phyloP scores from a whole-genome alignment of 2,329 filamentous ascomycete genomes.

The Hansfordia pulvinata region DNA sequence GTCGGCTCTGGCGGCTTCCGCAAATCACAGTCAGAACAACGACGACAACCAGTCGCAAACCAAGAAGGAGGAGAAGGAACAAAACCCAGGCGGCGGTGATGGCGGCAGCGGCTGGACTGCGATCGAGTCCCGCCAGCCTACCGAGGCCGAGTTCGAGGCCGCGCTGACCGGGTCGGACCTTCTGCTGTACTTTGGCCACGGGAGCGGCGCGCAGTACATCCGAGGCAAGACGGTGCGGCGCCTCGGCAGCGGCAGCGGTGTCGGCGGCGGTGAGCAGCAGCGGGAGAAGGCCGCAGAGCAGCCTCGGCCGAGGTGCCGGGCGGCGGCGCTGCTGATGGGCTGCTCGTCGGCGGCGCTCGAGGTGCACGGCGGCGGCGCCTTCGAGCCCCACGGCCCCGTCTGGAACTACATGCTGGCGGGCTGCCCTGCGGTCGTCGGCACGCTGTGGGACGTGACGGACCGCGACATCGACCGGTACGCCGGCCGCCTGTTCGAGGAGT shows the following conservation, averaged over 20 bases:
- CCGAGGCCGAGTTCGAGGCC: slow-evolving; percentile 62
- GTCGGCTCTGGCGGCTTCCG: slow-evolving; percentile 45
- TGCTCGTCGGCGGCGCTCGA: slow-evolving; percentile 76
- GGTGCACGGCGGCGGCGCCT: slow-evolving; percentile 73
- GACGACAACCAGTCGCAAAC: slow-evolving; percentile 36
- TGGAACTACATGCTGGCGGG: slow-evolving; percentile 87
- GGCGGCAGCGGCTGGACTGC: slow-evolving; percentile 59
- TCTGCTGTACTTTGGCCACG: slow-evolving; percentile 91
- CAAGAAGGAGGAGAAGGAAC: no score
- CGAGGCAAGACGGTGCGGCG: slow-evolving; percentile 70
- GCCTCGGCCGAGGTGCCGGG: slow-evolving; percentile 59
- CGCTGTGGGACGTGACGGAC: slow-evolving; percentile 96
- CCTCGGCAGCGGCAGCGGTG: no score
- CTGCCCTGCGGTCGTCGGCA: slow-evolving; percentile 75
- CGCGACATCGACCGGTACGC: slow-evolving; percentile 94
- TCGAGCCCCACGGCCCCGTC: slow-evolving; percentile 82
- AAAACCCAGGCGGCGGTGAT: no score
- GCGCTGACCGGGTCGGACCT: slow-evolving; percentile 55
- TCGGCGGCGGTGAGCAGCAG: no score
- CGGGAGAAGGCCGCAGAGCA: no score
- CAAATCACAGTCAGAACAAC: no score
- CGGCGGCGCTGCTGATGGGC: slow-evolving; percentile 82
- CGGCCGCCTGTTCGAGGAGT: slow-evolving; percentile 63
- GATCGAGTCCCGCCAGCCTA: slow-evolving; percentile 55
- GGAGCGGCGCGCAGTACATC: slow-evolving; percentile 89